Conservation (phyloP, 352 stramenopile genomes). For the Globisporangium uncinulatum region DNA sequence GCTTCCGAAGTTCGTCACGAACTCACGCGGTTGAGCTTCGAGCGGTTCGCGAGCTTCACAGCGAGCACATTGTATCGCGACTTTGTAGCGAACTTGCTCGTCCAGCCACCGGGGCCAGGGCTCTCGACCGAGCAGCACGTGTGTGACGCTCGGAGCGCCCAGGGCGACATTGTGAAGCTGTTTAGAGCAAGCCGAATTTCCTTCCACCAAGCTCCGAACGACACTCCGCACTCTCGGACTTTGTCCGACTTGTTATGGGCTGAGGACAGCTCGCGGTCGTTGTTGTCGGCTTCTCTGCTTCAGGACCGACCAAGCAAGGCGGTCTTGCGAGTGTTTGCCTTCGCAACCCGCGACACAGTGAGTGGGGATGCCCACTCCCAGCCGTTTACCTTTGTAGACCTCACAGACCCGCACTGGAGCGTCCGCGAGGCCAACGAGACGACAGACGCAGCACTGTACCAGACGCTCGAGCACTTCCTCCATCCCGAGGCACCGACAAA, state of each 20-base stretch:
- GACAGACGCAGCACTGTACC: constrained; percentile 7
- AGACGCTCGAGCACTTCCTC: constrained; percentile 42
- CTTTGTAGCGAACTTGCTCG: constrained; percentile 21
- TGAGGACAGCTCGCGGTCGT: background rate
- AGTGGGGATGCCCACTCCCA: constrained; percentile 1
- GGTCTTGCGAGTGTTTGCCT: constrained; percentile 20
- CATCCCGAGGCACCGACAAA: constrained; percentile 20
- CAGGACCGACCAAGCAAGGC: too few species aligned
- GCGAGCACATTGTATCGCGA: constrained; percentile 40
- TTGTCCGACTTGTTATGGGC: constrained; percentile 8
- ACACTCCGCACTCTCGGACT: background rate
- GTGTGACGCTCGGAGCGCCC: background rate
- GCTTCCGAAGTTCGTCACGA: constrained; percentile 27
- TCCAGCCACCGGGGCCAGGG: background rate
- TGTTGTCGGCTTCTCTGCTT: too few species aligned
- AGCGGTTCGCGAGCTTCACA: constrained; percentile 41
- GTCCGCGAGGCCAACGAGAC: too few species aligned
- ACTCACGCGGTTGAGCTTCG: constrained; percentile 42
- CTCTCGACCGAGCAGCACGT: background rate
- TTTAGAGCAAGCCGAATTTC: constrained; percentile 39
- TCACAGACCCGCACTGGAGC: background rate
- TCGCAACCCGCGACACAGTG: constrained; percentile 9
- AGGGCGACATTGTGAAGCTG: constrained; percentile 29
- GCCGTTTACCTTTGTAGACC: constrained; percentile 3
- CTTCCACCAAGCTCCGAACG: constrained; percentile 54